phyloP scores from a whole-genome alignment of 1,139 yeast species.

The Zhuliangozyma blackwelliae region DNA sequence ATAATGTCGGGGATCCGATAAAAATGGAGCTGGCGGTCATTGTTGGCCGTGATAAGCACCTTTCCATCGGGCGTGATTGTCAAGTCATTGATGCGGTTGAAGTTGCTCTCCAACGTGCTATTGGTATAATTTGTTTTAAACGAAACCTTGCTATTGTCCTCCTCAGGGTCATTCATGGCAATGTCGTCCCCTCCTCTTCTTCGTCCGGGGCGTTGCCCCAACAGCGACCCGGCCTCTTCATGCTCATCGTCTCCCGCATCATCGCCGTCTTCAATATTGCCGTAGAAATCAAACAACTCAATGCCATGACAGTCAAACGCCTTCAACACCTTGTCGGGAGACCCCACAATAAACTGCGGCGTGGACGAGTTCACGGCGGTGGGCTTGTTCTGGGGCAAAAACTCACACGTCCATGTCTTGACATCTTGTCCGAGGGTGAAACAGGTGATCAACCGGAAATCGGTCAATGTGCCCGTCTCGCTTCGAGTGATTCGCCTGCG shows the following conservation, averaged over 20 bases:
- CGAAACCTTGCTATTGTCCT: not conserved
- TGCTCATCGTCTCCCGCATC: slow-evolving; percentile 29
- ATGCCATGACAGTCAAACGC: slow-evolving; percentile 51
- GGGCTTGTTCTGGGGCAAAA: slow-evolving; percentile 46
- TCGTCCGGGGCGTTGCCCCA: not conserved
- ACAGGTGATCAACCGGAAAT: slow-evolving; percentile 25
- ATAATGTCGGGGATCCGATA: slow-evolving; percentile 38
- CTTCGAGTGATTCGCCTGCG: slow-evolving; percentile 15
- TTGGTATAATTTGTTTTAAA: not conserved
- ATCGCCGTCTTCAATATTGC: slow-evolving; percentile 29
- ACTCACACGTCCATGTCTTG: slow-evolving; percentile 65
- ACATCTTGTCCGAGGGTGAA: slow-evolving; percentile 40
- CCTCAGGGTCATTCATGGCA: slow-evolving; percentile 11
- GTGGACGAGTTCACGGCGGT: slow-evolving; percentile 20
- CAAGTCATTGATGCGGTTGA: slow-evolving; percentile 61
- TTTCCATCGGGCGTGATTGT: slow-evolving; percentile 61
- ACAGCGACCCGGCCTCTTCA: slow-evolving; percentile 11
- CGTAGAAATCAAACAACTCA: slow-evolving; percentile 43
- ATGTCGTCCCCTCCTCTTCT: slow-evolving; percentile 8
- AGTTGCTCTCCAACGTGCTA: slow-evolving; percentile 20
- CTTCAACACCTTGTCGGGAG: slow-evolving; percentile 71
- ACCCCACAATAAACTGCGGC: slow-evolving; percentile 64
- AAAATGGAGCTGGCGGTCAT: slow-evolving; percentile 54
- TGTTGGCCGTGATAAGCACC: slow-evolving; percentile 58
- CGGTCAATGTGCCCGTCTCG: slow-evolving; percentile 5